Evolutionary conservation across 164 flowering plant species (phyloP).

Genomic region (Berberis thunbergii): DNA sequence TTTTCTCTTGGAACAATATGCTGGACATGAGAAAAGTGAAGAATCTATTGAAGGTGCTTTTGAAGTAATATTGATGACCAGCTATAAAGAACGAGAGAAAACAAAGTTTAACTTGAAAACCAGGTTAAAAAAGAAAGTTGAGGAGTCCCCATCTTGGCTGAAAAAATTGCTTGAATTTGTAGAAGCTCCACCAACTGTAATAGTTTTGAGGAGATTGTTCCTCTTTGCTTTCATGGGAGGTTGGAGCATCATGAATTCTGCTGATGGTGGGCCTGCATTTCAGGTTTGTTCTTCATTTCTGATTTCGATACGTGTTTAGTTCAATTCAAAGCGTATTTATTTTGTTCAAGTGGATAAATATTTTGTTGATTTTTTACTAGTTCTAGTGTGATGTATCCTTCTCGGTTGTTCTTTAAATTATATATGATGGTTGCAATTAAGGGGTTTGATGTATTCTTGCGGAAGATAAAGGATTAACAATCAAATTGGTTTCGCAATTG

Average conservation of each 20-base stretch:
- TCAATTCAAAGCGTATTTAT: too few relatives aligned
- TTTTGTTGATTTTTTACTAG: too few relatives aligned
- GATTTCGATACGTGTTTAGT: too few relatives aligned
- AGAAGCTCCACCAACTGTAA: slow-evolving; percentile 66
- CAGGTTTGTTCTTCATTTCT: slow-evolving; percentile 46
- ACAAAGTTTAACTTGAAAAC: slow-evolving; percentile 84
- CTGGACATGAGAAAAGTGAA: slow-evolving; percentile 71
- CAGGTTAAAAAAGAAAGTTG: slow-evolving; percentile 74
- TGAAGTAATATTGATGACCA: slow-evolving; percentile 73
- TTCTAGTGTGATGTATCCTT: too few relatives aligned
- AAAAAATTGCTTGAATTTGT: slow-evolving; percentile 60
- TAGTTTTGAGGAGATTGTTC: slow-evolving; percentile 72
- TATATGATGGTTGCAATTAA: too few relatives aligned
- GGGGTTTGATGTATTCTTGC: too few relatives aligned
- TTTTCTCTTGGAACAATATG: slow-evolving; percentile 70
- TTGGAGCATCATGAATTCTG: slow-evolving; percentile 90
- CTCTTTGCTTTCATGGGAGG: slow-evolving; percentile 86
- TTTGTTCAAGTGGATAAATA: too few relatives aligned
- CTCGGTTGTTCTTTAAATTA: too few relatives aligned
- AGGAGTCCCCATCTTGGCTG: slow-evolving; percentile 95
- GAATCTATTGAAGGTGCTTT: slow-evolving; percentile 95
- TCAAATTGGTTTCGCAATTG: too few relatives aligned
- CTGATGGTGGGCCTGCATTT: slow-evolving; percentile 96
- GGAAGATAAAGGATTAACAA: too few relatives aligned
- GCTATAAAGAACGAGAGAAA: slow-evolving; percentile 68